Evolutionary conservation across 2,329 filamentous ascomycete species (phyloP).

Genomic region (Sporothrix luriei): DNA sequence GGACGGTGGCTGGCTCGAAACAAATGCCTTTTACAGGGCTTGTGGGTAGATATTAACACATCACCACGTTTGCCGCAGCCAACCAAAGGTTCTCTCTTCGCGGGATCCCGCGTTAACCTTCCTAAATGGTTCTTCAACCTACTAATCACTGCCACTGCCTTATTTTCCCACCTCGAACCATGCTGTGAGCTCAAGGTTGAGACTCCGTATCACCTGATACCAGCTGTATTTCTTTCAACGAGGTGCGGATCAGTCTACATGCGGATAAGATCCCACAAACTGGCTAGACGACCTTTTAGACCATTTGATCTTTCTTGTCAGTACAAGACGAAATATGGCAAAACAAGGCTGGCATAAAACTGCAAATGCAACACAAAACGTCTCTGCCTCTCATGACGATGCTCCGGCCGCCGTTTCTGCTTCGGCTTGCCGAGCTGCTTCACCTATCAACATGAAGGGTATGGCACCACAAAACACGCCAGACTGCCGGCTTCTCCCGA

Average conservation of each 20-base stretch:
- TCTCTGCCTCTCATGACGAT: neutral
- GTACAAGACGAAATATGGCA: neutral
- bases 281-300: neutral
- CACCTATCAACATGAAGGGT: neutral
- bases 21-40: conserved; percentile 18
- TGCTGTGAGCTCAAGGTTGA: neutral
- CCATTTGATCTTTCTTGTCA: neutral
- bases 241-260: neutral
- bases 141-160: neutral
- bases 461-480: neutral
- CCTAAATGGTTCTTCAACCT: neutral
- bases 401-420: neutral
- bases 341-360: neutral
- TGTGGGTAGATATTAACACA: neutral
- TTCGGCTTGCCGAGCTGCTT: conserved; percentile 16
- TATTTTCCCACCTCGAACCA: conserved; percentile 18
- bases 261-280: neutral
- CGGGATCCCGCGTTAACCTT: neutral
- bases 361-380: neutral
- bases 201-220: neutral
- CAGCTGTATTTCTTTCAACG: neutral
- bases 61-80: conserved; percentile 19
- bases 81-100: neutral
- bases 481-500: conserved; percentile 26
- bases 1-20: conserved; percentile 18